Conservation (phyloP, 306 rosid species). For the Medicago arabica region DNA sequence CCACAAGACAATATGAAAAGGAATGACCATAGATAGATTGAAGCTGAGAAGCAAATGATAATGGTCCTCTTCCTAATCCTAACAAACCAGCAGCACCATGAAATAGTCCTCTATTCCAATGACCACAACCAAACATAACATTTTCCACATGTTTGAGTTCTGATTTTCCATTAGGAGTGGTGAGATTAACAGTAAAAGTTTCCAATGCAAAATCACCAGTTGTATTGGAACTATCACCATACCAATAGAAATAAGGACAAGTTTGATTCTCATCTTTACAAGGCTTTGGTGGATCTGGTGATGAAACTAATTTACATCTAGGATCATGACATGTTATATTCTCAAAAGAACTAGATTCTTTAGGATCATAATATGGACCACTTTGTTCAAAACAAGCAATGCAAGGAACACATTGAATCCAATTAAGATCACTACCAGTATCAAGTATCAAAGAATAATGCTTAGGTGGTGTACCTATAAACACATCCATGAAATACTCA, state of each 20-base stretch:
- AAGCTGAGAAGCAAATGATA: slow-evolving; percentile 95
- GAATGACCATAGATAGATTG: slow-evolving; percentile 92
- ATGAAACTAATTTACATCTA: slow-evolving; percentile 72
- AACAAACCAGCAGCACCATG: slow-evolving; percentile 95
- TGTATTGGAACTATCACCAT: slow-evolving; percentile 94
- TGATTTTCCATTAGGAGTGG: slow-evolving; percentile 53
- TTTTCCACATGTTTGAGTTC: slow-evolving; percentile 65
- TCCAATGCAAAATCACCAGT: slow-evolving; percentile 90
- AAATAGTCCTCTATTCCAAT: slow-evolving; percentile 97
- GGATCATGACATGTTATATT: slow-evolving; percentile 77
- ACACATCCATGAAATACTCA: slow-evolving; percentile 96
- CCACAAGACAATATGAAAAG: slow-evolving; percentile 94
- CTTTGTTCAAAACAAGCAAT: slow-evolving; percentile 87
- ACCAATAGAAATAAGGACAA: slow-evolving; percentile 95
- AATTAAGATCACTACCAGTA: slow-evolving; percentile 97
- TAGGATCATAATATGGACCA: slow-evolving; percentile 84
- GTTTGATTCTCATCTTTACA: slow-evolving; percentile 75
- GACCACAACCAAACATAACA: slow-evolving; percentile 98
- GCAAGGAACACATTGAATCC: slow-evolving; percentile 97
- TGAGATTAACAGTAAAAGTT: slow-evolving; percentile 86
- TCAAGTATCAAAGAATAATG: slow-evolving; percentile 89
- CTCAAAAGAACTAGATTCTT: slow-evolving; percentile 69
- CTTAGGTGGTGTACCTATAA: slow-evolving; percentile 91
- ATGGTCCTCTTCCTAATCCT: slow-evolving; percentile 91
- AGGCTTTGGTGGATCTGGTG: slow-evolving; percentile 86